phyloP scores from a whole-genome alignment of 2,329 filamentous ascomycete genomes.

The Hypomyces rosellus region DNA sequence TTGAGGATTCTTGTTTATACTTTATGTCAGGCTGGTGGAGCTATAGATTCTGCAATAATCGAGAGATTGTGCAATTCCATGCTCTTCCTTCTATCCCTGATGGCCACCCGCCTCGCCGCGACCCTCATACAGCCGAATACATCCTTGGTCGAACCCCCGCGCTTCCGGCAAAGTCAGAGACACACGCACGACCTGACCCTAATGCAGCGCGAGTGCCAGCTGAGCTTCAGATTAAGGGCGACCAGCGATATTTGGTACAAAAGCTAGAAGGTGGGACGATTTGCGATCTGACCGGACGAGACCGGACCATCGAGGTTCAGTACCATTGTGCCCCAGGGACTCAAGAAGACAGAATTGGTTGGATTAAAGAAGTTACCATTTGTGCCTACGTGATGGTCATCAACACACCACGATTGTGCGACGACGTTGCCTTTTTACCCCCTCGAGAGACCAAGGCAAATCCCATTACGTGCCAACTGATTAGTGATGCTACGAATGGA shows the following conservation, averaged over 20 bases:
- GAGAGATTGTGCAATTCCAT: slow-evolving; percentile 85
- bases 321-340: slow-evolving; percentile 72
- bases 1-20: slow-evolving; percentile 81
- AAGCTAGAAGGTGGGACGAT: slow-evolving; percentile 70
- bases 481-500: slow-evolving; percentile 44
- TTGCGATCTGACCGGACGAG: slow-evolving; percentile 78
- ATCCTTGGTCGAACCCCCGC: slow-evolving; percentile 57
- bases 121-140: slow-evolving; percentile 69
- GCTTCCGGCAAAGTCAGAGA: slow-evolving; percentile 25
- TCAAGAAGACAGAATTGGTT: slow-evolving; percentile 69
- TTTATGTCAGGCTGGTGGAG: slow-evolving; percentile 87
- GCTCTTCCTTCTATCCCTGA: slow-evolving; percentile 62
- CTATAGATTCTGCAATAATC: slow-evolving; percentile 88
- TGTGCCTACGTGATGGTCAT: slow-evolving; percentile 92
- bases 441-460: slow-evolving; percentile 72
- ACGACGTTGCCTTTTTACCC: slow-evolving; percentile 79
- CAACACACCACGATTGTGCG: slow-evolving; percentile 80
- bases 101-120: slow-evolving; percentile 68
- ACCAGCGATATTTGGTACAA: slow-evolving; percentile 81
- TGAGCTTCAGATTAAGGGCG: slow-evolving; percentile 73
- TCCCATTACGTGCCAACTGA: slow-evolving; percentile 66
- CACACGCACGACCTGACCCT: slow-evolving; percentile 13
- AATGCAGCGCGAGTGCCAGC: slow-evolving; percentile 38
- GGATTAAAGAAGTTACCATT: slow-evolving; percentile 89
- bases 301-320: slow-evolving; percentile 79